Conservation (phyloP, 768 basidiomycete genomes). For the Candolleomyces eurysporus region DNA sequence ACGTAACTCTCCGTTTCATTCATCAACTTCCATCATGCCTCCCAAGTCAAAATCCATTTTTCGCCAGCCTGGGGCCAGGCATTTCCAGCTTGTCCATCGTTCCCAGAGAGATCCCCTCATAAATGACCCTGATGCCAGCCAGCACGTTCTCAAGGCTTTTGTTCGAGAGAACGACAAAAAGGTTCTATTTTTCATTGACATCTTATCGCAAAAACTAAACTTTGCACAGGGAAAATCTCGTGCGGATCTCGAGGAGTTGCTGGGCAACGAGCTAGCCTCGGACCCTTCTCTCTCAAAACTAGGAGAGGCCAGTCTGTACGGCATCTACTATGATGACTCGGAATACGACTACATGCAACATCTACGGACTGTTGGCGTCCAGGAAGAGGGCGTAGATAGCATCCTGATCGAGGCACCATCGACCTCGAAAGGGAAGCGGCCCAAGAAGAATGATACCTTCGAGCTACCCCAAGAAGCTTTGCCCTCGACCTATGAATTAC, state of each 20-base stretch:
- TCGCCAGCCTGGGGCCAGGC: constrained; percentile 83
- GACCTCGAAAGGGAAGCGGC: constrained; percentile 32
- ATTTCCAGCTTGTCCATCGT: constrained; percentile 96
- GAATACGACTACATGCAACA: constrained; percentile 99
- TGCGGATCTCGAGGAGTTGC: constrained; percentile 67
- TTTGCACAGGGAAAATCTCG: constrained; percentile 70
- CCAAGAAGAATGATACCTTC: constrained; percentile 39
- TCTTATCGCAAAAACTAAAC: constrained; percentile 10
- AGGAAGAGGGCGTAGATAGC: constrained; percentile 80
- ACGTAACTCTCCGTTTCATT: constrained; percentile 29
- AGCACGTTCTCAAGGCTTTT: constrained; percentile 86
- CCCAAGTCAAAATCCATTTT: constrained; percentile 72
- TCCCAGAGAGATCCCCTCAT: constrained; percentile 95
- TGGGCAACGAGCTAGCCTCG: constrained; percentile 25
- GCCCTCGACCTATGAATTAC: constrained; percentile 72
- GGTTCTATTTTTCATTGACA: constrained; percentile 28
- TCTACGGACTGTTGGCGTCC: constrained; percentile 71
- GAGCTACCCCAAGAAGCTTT: constrained; percentile 70
- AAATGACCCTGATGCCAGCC: constrained; percentile 86
- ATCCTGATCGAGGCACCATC: constrained; percentile 76
- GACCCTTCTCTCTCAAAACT: constrained; percentile 41
- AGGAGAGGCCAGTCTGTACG: constrained; percentile 88
- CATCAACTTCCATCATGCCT: constrained; percentile 50
- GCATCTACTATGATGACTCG: constrained; percentile 92
- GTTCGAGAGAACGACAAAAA: constrained; percentile 71